These are phyloP conservation scores for Pyricularia grisea DNA, from an alignment of 2,329 filamentous ascomycete species.

Conservation along the genomic window DNA sequence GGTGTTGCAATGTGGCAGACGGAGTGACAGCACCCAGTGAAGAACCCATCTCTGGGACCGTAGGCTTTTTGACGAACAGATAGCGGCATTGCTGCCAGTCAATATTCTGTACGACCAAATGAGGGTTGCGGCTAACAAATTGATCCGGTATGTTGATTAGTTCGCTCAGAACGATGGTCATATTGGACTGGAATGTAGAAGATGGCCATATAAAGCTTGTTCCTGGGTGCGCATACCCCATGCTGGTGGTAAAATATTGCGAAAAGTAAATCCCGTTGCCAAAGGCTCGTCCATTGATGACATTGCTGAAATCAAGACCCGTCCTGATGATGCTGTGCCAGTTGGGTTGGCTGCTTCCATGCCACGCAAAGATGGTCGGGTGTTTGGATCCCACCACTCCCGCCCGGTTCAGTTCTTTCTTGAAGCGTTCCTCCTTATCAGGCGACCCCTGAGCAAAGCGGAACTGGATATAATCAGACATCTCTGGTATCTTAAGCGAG, in stretches of 20 bases:
- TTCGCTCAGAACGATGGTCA: conserved; percentile 70
- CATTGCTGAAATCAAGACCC: conserved; percentile 63
- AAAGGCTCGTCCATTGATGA: conserved; percentile 55
- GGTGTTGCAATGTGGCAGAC: neutral
- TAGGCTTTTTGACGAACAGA: conserved; percentile 48
- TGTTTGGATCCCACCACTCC: conserved; percentile 23
- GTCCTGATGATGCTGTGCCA: conserved; percentile 88
- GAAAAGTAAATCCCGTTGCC: conserved; percentile 82
- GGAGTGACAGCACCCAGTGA: neutral
- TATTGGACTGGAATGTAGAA: conserved; percentile 50
- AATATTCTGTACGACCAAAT: conserved; percentile 63
- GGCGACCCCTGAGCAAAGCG: conserved; percentile 81
- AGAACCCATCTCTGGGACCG: neutral
- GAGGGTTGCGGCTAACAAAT: conserved; percentile 46
- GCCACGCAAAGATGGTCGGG: conserved; percentile 78
- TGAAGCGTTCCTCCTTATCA: conserved; percentile 74
- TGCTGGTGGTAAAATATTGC: conserved; percentile 44
- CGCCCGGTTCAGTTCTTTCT: conserved; percentile 46
- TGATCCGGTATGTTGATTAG: conserved; percentile 64
- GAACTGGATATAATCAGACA: conserved; percentile 68
- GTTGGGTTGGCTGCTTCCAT: conserved; percentile 66
- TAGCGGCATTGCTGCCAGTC: conserved; percentile 91
- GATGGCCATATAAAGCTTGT: conserved; percentile 44
- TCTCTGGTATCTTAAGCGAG: conserved; percentile 42
- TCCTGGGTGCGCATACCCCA: conserved; percentile 31